phyloP scores from a whole-genome alignment of 257 asterid species.

The Ballota nigra region DNA sequence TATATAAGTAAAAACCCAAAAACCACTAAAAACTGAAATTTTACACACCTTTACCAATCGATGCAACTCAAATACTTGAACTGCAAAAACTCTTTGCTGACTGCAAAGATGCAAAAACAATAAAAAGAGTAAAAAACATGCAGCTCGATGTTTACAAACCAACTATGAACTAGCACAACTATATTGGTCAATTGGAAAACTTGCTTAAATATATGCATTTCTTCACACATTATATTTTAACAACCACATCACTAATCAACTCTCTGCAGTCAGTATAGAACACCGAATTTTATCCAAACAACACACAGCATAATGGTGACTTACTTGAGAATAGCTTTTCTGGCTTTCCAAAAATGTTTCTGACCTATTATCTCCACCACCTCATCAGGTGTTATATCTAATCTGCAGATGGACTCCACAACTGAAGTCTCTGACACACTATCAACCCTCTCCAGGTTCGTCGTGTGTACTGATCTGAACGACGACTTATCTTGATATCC shows the following conservation, averaged over 20 bases:
- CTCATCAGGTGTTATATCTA: conserved; percentile 73
- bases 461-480: conserved; percentile 25
- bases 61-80: conserved; percentile 95
- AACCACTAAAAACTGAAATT: neutral
- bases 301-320: conserved; percentile 31
- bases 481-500: conserved; percentile 37
- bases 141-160: neutral
- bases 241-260: neutral
- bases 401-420: conserved; percentile 50
- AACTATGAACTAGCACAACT: neutral
- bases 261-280: neutral
- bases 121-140: neutral
- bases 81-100: conserved; percentile 80
- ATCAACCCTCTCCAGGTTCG: conserved; percentile 45
- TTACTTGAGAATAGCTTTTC: conserved; percentile 84
- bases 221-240: neutral
- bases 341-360: conserved; percentile 91
- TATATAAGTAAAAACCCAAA: neutral
- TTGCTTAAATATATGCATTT: neutral
- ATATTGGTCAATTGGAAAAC: too few species aligned
- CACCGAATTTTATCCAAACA: neutral
- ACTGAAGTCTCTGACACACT: conserved; percentile 59
- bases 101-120: conserved; percentile 37
- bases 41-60: conserved; percentile 65
- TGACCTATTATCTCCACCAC: conserved; percentile 78